phyloP scores from a whole-genome alignment of 257 asterid genomes.

The Solanum habrochaites region DNA sequence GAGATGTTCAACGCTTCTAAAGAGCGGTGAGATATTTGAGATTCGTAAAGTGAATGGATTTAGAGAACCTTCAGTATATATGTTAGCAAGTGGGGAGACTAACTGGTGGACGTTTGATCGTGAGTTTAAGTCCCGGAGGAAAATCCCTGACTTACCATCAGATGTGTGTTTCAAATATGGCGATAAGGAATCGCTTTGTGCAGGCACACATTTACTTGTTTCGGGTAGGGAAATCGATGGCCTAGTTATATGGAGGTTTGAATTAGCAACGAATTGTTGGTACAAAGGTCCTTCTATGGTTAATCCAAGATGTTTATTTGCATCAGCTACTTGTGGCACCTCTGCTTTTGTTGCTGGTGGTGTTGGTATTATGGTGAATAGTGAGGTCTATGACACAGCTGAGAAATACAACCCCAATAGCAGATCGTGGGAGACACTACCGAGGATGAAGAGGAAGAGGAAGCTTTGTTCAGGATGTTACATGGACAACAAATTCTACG shows the following conservation, averaged over 20 bases:
- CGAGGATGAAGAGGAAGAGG: conserved; percentile 47
- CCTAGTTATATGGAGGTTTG: conserved; percentile 57
- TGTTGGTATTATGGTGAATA: conserved; percentile 16
- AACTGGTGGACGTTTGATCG: conserved; percentile 66
- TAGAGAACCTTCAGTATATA: conserved; percentile 51
- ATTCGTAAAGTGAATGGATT: conserved; percentile 37
- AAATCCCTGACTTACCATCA: conserved; percentile 52
- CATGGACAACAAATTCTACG: conserved; percentile 61
- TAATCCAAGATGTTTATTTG: conserved; percentile 63
- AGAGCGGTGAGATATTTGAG: conserved; percentile 40
- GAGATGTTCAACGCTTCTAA: conserved; percentile 35
- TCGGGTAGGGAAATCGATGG: conserved; percentile 63
- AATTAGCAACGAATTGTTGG: conserved; percentile 49
- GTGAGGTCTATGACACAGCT: conserved; percentile 33
- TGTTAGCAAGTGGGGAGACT: conserved; percentile 57
- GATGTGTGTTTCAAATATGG: conserved; percentile 49
- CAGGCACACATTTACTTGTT: conserved; percentile 57
- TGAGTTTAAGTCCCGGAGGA: conserved; percentile 38
- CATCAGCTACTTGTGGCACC: conserved; percentile 56
- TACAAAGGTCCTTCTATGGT: conserved; percentile 59
- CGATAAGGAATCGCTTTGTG: conserved; percentile 67
- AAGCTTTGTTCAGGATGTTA: conserved; percentile 53
- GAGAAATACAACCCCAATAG: conserved; percentile 43
- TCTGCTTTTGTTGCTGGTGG: conserved; percentile 72
- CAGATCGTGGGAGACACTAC: conserved; percentile 50